Evolutionary conservation across 164 flowering plant genomes (phyloP), one percentile per base, ranked within the genome.

Genomic region (Kalanchoe fedtschenkoi): DNA sequence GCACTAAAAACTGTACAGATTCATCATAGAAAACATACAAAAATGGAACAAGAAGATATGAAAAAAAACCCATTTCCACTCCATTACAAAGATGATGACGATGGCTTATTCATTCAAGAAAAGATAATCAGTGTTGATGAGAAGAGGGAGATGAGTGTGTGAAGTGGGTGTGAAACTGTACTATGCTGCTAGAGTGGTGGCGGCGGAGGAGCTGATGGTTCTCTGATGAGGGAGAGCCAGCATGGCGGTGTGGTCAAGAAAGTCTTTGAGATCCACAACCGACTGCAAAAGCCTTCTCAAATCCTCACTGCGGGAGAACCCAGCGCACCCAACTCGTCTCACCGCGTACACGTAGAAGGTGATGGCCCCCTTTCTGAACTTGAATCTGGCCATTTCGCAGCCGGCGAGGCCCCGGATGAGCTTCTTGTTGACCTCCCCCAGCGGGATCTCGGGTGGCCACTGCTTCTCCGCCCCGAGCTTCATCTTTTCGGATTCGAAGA

Each of bases 191-290:
- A n/a, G n/a, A n/a, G n/a, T n/a, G n/a, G 80, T 77, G 58, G 89
- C 82, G 19, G 73, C 69, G 1, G 71, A 62, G 68, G 42, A 77
- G 42, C 65, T 70, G 65, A 87, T 78, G 72, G 71, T 78, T 65
- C 80, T 76, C 65, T 92, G 98, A 54, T 73, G 71, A 15, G 96
- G 98, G 86, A 84, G 55, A 2, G 98, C 95, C 32, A 92, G 91
- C 98, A 92, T 89, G 3, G 91, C 89, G 9, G 98, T 92, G 61
- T 92, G 98, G 77, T 92, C 98, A 78, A 92, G 65, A 72, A 92
- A 92, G 77, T 92, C 98, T 26, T 82, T 86, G 2, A 92, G 80
- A 29, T 76, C 82, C 57, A 80, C 87, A 39, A 92, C 93, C 5
- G 89, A 78, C 67, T 87, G 78, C 61, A 92, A 61, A 21, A 92